Evolutionary conservation across 805 yeast species (phyloP), one percentile per base, ranked within the genome.

Genomic region (Ascoidea tarda): DNA sequence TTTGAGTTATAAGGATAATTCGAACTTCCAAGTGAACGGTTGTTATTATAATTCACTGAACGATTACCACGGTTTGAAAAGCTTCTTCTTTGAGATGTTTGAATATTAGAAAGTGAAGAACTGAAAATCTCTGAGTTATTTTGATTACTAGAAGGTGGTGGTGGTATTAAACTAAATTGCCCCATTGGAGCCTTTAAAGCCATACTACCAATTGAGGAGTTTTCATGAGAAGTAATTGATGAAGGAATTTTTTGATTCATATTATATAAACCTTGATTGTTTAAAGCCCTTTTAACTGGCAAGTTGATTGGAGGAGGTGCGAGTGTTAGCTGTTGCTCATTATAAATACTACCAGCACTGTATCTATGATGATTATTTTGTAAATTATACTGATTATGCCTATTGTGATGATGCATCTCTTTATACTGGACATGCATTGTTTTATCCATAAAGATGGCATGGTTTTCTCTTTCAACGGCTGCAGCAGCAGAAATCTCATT

Each of bases 381-480:
- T 58, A 54, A 68, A 57, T 51, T 59, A 58, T 28, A 62, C 61
- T 47, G 62, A 63, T 50, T 42, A 48, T 46, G 61, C 62, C 62
- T 67, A 62, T 63, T 50, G 47, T 65, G 63, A 54, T 67, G 71
- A 55, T 73, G 71, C 60, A 80, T 66, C 63, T 85, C 93, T 53
- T 86, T 77, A 63, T 83, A 86, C 65, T 87, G 95, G 49, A 88
- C 96, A 64, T 85, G 93, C 72, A 88, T 84, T 6, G 91, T 83
- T 63, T 76, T 82, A 54, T 78, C 79, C 60, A 78, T 68, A 62
- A 88, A 79, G 64, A 82, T 76, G 2, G 95, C 74, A 66, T 87
- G 95, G 62, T 89, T 87, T 62, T 86, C 93, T 56, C 81, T 74
- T 64, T 87, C 95, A 52, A 88, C 87, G 1, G 96, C 96, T 49